Percentiles rank a stretch among this genome's conserved stretches.
Evolutionary conservation across 2,329 filamentous ascomycete genomes (phyloP).

Genomic region (Nothophaeocryptopus gaeumannii): DNA sequence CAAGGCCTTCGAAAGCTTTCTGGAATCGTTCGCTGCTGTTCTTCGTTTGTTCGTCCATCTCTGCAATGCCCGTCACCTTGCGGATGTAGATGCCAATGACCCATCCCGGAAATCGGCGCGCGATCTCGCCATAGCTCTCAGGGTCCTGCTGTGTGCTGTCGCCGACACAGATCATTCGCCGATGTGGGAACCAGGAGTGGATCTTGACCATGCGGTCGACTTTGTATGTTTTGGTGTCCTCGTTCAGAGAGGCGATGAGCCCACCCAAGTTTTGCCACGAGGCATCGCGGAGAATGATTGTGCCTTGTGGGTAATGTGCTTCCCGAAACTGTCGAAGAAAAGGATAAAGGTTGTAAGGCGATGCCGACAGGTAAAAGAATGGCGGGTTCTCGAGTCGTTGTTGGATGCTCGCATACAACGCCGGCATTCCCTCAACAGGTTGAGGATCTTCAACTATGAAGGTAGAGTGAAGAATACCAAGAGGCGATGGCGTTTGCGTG

Average conservation of each 20-base stretch:
- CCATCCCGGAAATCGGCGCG: constrained; percentile 67
- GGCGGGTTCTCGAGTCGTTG: constrained; percentile 58
- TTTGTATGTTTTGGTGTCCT: constrained; percentile 84
- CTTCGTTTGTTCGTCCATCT: constrained; percentile 72
- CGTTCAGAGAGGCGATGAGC: constrained; percentile 73
- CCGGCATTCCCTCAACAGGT: constrained; percentile 76
- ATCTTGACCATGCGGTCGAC: constrained; percentile 75
- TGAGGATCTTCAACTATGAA: constrained; percentile 69
- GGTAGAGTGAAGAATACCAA: constrained; percentile 78
- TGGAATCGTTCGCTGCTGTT: constrained; percentile 68
- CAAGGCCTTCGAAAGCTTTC: constrained; percentile 74
- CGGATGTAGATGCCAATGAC: constrained; percentile 81
- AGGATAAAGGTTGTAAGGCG: constrained; percentile 89
- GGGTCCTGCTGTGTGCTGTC: constrained; percentile 91
- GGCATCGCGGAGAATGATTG: constrained; percentile 78
- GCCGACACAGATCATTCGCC: constrained; percentile 79
- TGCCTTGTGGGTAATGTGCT: constrained; percentile 69
- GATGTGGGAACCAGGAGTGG: constrained; percentile 71
- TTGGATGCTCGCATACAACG: constrained; percentile 70
- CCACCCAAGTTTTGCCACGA: constrained; percentile 82
- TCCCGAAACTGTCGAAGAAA: constrained; percentile 76
- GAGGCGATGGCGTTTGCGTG: constrained; percentile 74
- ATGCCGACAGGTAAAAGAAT: constrained; percentile 92
- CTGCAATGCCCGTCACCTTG: constrained; percentile 71
- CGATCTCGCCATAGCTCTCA: constrained; percentile 82